A percentile compares a stretch with the other conserved stretches of the same genome.
phyloP scores from a whole-genome alignment of 2,329 filamentous ascomycete genomes.

The Penicillium sp. region DNA sequence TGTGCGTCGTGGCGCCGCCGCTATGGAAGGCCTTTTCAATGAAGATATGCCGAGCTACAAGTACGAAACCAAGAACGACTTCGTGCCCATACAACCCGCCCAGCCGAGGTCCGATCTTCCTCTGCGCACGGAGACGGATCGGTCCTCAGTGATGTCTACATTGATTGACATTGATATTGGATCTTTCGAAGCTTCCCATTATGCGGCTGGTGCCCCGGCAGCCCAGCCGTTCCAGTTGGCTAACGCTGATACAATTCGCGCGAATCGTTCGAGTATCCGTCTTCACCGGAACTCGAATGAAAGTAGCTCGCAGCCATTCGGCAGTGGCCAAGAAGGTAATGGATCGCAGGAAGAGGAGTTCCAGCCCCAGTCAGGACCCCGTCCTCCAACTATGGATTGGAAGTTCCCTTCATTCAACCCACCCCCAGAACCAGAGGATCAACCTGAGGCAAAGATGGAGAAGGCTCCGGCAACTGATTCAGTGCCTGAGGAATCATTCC shows the following conservation, averaged over 20 bases:
- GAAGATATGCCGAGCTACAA: constrained; percentile 54
- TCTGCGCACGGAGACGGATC: constrained; percentile 44
- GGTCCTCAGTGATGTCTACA: constrained; percentile 47
- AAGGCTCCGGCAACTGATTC: constrained; percentile 3
- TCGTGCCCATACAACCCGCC: constrained; percentile 42
- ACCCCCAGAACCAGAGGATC: constrained; percentile 14
- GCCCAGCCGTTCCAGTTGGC: constrained; percentile 50
- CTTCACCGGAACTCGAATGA: constrained; percentile 38
- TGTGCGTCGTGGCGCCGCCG: constrained; percentile 53
- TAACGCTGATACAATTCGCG: constrained; percentile 53
- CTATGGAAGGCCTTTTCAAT: constrained; percentile 57
- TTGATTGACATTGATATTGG: constrained; percentile 56
- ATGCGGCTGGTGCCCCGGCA: constrained; percentile 51
- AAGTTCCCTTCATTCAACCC: constrained; percentile 40
- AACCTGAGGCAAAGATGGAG: not conserved
- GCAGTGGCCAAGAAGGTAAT: constrained; percentile 26
- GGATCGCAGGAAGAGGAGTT: constrained; percentile 29
- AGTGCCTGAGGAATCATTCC: constrained; percentile 20
- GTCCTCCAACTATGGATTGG: constrained; percentile 47
- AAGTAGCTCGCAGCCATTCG: constrained; percentile 31
- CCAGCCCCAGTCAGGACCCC: constrained; percentile 35
- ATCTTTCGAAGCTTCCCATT: constrained; percentile 46
- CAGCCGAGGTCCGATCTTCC: constrained; percentile 53
- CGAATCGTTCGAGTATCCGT: constrained; percentile 50
- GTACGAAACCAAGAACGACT: constrained; percentile 52